Evolutionary conservation across 2,329 filamentous ascomycete species (phyloP).

Genomic region (Calonectria multiphialidica): DNA sequence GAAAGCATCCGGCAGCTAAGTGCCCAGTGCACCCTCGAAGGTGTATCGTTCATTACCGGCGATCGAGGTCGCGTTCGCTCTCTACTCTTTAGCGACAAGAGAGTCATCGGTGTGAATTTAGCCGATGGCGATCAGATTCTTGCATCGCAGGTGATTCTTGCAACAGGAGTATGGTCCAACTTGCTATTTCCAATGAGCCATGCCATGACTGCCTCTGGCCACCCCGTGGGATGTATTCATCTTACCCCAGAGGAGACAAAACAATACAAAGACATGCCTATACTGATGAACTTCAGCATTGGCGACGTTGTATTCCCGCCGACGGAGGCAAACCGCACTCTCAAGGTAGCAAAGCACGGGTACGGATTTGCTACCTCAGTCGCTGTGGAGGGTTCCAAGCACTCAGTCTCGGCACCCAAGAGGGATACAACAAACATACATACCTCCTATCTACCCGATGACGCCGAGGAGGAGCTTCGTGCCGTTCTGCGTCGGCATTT

Average conservation of each 20-base stretch:
- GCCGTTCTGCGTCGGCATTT: conserved; percentile 64
- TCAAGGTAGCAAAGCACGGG: conserved; percentile 72
- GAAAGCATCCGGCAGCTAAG: conserved; percentile 42
- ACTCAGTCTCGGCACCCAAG: conserved; percentile 48
- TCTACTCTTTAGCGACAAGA: conserved; percentile 30
- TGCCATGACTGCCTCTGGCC: conserved; percentile 73
- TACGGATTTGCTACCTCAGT: conserved; percentile 63
- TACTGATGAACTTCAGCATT: conserved; percentile 66
- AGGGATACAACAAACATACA: conserved; percentile 50
- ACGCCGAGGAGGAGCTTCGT: conserved; percentile 65
- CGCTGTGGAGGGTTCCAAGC: conserved; percentile 28
- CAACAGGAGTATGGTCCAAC: conserved; percentile 77
- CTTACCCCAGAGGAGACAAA: conserved; percentile 70
- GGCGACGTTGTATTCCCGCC: conserved; percentile 69
- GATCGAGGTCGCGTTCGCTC: conserved; percentile 42
- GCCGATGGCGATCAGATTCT: conserved; percentile 55
- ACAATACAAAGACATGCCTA: conserved; percentile 67
- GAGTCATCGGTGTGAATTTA: conserved; percentile 42
- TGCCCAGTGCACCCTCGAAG: conserved; percentile 41
- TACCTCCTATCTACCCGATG: conserved; percentile 59
- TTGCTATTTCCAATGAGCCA: conserved; percentile 68
- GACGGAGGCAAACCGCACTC: conserved; percentile 56
- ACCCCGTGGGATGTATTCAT: conserved; percentile 73
- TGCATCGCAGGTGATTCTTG: conserved; percentile 72
- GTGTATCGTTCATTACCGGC: conserved; percentile 48